phyloP scores from a whole-genome alignment of 208 protist species.

The Phytomonas sp. region DNA sequence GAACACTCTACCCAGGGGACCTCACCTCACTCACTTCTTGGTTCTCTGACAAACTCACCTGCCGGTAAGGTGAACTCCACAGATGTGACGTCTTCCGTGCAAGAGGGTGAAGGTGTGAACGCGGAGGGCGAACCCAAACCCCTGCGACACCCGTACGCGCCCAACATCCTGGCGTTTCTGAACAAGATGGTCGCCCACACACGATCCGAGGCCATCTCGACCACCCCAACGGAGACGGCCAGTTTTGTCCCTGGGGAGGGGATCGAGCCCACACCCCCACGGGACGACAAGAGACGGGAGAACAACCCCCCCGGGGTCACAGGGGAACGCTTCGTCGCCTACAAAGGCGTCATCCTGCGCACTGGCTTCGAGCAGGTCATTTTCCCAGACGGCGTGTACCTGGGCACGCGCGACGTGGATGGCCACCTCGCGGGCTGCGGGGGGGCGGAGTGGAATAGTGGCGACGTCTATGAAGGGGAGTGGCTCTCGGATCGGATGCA shows the following conservation, averaged over 20 bases:
- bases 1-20: neutral
- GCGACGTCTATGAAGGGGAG: constrained; percentile 74
- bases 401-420: constrained; percentile 61
- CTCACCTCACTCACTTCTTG: neutral
- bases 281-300: neutral
- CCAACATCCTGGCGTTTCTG: neutral
- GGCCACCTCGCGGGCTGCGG: constrained; percentile 71
- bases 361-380: constrained; percentile 40
- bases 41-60: neutral
- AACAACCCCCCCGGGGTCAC: neutral
- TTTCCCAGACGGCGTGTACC: constrained; percentile 73
- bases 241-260: neutral
- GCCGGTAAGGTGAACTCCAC: neutral
- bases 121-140: neutral
- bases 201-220: neutral
- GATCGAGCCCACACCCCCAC: too few relatives aligned
- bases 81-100: neutral
- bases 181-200: neutral
- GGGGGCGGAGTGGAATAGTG: constrained; percentile 63
- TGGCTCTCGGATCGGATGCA: constrained; percentile 71
- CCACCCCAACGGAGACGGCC: neutral
- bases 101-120: neutral
- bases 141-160: neutral
- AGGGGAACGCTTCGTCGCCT: constrained; percentile 10
- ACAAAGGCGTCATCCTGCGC: constrained; percentile 33